Conservation (phyloP, 148 eudicot species). For the Vaccinium darrowii region DNA sequence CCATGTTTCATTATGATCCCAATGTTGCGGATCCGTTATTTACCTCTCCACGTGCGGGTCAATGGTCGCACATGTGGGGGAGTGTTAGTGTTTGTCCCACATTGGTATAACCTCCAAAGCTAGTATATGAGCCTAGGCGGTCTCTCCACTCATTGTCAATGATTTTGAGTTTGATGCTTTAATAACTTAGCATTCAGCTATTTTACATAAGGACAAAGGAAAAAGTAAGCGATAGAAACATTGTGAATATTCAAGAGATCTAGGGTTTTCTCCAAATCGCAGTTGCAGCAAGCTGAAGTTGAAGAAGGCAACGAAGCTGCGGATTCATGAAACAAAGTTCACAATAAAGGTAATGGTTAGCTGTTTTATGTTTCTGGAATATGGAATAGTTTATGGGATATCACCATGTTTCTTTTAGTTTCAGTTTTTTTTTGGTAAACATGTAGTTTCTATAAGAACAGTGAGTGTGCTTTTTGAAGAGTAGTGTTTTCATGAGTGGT, state of each 20-base stretch:
- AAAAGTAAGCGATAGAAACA: not conserved
- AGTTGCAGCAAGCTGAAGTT: not conserved
- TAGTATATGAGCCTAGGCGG: too few relatives aligned
- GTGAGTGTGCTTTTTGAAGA: not conserved
- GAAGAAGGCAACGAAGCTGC: not conserved
- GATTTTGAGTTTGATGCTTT: too few relatives aligned
- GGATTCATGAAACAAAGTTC: not conserved
- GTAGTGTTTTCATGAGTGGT: not conserved
- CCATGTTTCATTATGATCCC: too few relatives aligned
- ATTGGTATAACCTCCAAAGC: too few relatives aligned
- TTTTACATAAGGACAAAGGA: not conserved
- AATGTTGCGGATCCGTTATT: too few relatives aligned
- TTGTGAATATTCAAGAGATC: not conserved
- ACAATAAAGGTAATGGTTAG: not conserved
- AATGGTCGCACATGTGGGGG: too few relatives aligned
- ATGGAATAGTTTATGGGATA: not conserved
- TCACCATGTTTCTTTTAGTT: not conserved
- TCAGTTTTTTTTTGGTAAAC: not conserved
- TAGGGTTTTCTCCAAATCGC: not conserved
- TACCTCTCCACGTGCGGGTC: too few relatives aligned
- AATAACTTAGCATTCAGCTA: not conserved
- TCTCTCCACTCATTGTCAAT: too few relatives aligned
- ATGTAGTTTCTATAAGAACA: not conserved
- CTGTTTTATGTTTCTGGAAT: not conserved
- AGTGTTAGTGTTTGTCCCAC: too few relatives aligned